These are phyloP conservation scores for Apiospora saccharicola DNA, from an alignment of 2,329 filamentous ascomycete species.

Conservation along the genomic window DNA sequence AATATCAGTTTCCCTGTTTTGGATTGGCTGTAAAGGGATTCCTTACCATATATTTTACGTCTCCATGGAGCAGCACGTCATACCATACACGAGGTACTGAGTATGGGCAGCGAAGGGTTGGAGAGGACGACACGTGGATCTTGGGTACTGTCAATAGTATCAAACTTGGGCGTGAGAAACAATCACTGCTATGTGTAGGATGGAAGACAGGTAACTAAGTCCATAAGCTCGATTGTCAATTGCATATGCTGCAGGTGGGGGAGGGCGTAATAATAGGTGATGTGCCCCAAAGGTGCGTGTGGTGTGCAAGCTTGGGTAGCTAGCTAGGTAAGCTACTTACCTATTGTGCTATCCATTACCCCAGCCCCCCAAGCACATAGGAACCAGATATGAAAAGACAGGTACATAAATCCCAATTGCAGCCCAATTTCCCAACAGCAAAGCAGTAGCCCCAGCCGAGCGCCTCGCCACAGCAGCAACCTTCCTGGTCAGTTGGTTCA, in stretches of 20 bases:
- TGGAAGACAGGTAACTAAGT: not conserved
- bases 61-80: not conserved
- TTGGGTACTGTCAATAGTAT: not conserved
- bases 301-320: not conserved
- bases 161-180: not conserved
- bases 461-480: not conserved
- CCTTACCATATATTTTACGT: not conserved
- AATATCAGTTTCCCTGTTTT: not conserved
- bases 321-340: not conserved
- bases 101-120: not conserved
- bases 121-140: not conserved
- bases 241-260: not conserved
- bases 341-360: not conserved
- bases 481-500: conserved; percentile 12
- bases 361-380: not conserved
- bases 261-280: not conserved
- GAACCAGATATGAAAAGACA: not conserved
- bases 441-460: not conserved
- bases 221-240: not conserved
- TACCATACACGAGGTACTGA: not conserved
- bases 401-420: not conserved
- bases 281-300: not conserved
- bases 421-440: not conserved
- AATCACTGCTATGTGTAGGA: not conserved
- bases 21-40: not conserved